Evolutionary conservation across 257 asterid genomes (phyloP).

Genomic region (Solanum gracilifrons): DNA sequence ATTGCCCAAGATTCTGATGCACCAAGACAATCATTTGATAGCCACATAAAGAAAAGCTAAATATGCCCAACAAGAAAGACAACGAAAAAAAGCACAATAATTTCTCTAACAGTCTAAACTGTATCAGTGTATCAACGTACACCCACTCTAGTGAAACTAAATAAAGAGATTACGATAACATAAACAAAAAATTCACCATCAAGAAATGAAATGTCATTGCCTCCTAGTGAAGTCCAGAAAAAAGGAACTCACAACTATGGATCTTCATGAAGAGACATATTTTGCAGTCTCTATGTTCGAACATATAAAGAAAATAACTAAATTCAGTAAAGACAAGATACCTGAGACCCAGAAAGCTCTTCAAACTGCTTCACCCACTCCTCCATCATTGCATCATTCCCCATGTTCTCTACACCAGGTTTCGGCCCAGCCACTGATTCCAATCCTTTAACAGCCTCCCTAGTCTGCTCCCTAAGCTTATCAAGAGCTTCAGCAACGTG

Average conservation of each 20-base stretch:
- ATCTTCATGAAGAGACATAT: not conserved
- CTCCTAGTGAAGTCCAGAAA: not conserved
- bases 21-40: not conserved
- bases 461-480: constrained; percentile 90
- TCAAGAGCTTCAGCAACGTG: constrained; percentile 86
- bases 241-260: not conserved
- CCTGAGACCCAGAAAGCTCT: constrained; percentile 96
- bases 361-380: constrained; percentile 98
- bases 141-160: not conserved
- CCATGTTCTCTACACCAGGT: constrained; percentile 36
- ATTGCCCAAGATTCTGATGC: not conserved
- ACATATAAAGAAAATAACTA: not conserved
- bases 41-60: not conserved
- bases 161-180: not conserved
- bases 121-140: not conserved
- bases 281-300: not conserved
- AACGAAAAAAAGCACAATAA: not conserved
- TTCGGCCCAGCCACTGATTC: constrained; percentile 58
- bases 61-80: not conserved
- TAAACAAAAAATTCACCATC: not conserved
- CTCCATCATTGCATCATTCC: constrained; percentile 77
- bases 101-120: not conserved
- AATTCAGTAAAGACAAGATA: constrained; percentile 3
- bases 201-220: not conserved
- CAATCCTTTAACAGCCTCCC: constrained; percentile 84